Conservation (phyloP, 2,329 filamentous ascomycete genomes). For the Thielaviopsis populi region DNA sequence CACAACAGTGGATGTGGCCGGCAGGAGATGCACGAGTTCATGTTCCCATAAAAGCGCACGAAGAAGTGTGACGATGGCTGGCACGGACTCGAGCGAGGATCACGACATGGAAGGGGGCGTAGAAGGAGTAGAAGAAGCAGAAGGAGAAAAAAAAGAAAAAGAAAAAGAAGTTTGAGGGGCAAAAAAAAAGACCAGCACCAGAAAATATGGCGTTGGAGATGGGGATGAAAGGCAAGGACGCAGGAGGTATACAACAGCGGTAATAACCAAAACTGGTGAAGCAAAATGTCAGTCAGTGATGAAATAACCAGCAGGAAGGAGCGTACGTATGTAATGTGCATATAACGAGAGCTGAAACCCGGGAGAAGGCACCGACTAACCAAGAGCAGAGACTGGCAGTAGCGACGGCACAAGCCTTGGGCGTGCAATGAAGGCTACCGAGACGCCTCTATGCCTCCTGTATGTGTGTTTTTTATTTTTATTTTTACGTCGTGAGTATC, state of each 20-base stretch:
- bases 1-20: conserved; percentile 9
- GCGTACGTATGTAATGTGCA: neutral
- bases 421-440: neutral
- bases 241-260: neutral
- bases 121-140: no score
- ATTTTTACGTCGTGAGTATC: neutral
- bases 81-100: neutral
- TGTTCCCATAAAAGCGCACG: neutral
- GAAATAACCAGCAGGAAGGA: neutral
- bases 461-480: neutral
- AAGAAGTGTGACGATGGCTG: neutral
- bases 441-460: neutral
- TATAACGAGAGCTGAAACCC: neutral
- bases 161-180: neutral
- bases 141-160: neutral
- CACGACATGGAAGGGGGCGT: neutral
- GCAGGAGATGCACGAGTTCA: conserved; percentile 1
- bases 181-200: neutral
- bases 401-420: neutral
- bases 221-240: neutral
- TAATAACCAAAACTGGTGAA: conserved; percentile 1
- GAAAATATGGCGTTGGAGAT: neutral
- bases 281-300: neutral
- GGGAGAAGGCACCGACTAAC: neutral
- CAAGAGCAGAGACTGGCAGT: neutral